Percentiles rank a stretch among this genome's conserved stretches.
Conservation (phyloP, 139 green algal species). For the Deuterostichococcus epilithicus region DNA sequence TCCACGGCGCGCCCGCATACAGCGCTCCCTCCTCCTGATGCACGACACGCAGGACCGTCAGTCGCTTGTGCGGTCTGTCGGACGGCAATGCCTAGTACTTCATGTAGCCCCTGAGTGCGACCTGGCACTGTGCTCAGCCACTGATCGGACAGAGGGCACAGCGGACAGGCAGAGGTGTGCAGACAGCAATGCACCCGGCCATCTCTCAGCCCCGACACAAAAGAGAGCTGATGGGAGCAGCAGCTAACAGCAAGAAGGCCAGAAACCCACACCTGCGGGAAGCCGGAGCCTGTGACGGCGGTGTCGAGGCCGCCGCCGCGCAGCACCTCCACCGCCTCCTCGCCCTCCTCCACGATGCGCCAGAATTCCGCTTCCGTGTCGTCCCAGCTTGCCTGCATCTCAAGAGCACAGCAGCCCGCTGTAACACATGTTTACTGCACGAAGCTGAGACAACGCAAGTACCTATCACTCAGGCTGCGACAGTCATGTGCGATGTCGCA, state of each 20-base stretch:
- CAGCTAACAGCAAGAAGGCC: too few species aligned
- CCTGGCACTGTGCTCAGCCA: too few species aligned
- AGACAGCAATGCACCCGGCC: neutral
- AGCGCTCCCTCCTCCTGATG: neutral
- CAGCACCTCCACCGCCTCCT: conserved; percentile 77
- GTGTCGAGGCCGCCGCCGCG: conserved; percentile 75
- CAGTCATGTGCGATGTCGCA: neutral
- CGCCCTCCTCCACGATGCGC: conserved; percentile 78
- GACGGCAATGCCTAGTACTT: too few species aligned
- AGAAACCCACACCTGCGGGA: conserved; percentile 30
- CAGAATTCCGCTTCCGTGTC: conserved; percentile 89
- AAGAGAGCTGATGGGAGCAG: too few species aligned
- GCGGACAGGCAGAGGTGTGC: too few species aligned
- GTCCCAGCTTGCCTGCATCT: conserved; percentile 30
- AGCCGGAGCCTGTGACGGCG: conserved; percentile 50
- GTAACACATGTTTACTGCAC: too few species aligned
- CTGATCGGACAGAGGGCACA: too few species aligned
- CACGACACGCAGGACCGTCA: too few species aligned
- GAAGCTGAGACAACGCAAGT: neutral
- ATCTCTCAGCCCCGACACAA: too few species aligned
- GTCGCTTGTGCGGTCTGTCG: too few species aligned
- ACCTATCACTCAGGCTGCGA: too few species aligned
- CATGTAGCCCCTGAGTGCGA: too few species aligned
- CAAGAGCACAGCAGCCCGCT: neutral
- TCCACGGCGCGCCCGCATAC: conserved; percentile 58